These are phyloP conservation scores for Emydomyces testavorans DNA, from an alignment of 2,329 filamentous ascomycete genomes.

Conservation along the genomic window DNA sequence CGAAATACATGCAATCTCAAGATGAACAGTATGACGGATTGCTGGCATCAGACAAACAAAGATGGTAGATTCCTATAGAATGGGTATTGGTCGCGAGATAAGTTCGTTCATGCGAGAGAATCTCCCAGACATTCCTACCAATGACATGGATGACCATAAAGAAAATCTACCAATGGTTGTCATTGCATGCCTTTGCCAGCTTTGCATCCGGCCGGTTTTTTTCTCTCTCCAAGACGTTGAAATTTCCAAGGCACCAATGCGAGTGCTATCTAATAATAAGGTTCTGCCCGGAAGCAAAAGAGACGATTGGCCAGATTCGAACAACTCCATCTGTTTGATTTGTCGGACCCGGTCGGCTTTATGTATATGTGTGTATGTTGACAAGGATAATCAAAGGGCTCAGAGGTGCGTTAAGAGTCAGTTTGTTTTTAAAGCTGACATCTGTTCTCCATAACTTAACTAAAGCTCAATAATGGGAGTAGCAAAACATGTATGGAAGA, in stretches of 20 bases:
- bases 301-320: neutral
- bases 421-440: too few relatives aligned
- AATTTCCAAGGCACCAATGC: neutral
- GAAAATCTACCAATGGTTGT: neutral
- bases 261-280: neutral
- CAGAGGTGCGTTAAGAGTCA: too few relatives aligned
- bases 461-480: too few relatives aligned
- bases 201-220: neutral
- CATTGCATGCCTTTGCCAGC: neutral
- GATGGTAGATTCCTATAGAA: neutral
- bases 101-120: neutral
- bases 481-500: too few relatives aligned
- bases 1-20: too few relatives aligned
- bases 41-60: neutral
- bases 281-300: neutral
- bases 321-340: neutral
- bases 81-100: neutral
- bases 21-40: neutral
- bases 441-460: too few relatives aligned
- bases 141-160: neutral
- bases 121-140: neutral
- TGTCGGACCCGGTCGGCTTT: neutral
- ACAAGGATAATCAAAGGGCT: too few relatives aligned
- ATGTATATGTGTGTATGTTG: too few relatives aligned
- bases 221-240: neutral